A percentile compares a stretch with the other conserved stretches of the same genome.
phyloP scores from a whole-genome alignment of 2,329 filamentous ascomycete species.

The Trichophyton simii region DNA sequence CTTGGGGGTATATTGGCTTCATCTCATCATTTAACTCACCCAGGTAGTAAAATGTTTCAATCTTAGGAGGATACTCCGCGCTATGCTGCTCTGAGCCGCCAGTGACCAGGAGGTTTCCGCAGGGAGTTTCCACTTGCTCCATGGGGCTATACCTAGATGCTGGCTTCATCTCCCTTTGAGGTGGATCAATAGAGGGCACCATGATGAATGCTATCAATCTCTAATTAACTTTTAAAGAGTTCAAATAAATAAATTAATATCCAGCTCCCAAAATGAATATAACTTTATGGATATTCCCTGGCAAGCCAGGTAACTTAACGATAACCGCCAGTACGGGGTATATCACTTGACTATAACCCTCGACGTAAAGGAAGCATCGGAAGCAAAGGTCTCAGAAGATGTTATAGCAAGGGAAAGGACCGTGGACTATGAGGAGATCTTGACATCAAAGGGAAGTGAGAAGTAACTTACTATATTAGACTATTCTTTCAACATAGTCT shows the following conservation, averaged over 20 bases:
- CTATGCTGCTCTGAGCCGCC: constrained; percentile 9
- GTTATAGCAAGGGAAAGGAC: too few relatives aligned
- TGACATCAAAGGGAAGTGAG: too few relatives aligned
- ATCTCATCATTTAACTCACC: constrained; percentile 5
- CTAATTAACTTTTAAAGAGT: background rate
- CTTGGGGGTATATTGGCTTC: constrained; percentile 3
- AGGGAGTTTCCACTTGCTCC: background rate
- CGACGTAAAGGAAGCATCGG: background rate
- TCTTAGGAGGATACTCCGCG: constrained; percentile 8
- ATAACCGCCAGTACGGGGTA: too few relatives aligned
- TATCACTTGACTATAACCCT: background rate
- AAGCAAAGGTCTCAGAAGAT: background rate
- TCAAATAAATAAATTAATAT: background rate
- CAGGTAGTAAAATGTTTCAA: constrained; percentile 1
- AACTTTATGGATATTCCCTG: background rate
- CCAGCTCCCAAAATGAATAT: background rate
- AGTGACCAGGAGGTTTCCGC: constrained; percentile 9
- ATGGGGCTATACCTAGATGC: background rate
- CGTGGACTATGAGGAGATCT: too few relatives aligned
- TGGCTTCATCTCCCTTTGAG: background rate
- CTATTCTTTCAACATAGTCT: too few relatives aligned
- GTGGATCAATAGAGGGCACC: background rate
- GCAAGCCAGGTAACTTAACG: too few relatives aligned
- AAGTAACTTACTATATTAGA: too few relatives aligned
- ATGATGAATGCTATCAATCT: background rate